Conservation (phyloP, 352 stramenopile genomes). For the Pythium rishiriense region DNA sequence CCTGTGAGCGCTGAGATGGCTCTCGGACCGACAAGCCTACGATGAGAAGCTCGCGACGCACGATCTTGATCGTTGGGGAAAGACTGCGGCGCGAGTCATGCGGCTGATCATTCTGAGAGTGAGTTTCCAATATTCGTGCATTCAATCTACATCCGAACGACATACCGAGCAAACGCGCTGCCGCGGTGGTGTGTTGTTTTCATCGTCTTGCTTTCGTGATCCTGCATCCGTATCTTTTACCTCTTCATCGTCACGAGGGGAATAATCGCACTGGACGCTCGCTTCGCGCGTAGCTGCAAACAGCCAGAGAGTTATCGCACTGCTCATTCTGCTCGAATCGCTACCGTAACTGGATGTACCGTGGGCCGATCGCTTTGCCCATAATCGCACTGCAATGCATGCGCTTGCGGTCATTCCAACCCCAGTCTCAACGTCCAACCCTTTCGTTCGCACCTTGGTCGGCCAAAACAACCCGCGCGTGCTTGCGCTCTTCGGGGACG, state of each 20-base stretch:
- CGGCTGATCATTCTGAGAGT: not conserved
- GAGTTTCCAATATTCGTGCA: not conserved
- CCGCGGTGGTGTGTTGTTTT: not conserved
- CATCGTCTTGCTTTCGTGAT: not conserved
- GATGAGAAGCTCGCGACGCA: conserved; percentile 22
- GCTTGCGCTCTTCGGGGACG: conserved; percentile 1
- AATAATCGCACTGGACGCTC: conserved; percentile 20
- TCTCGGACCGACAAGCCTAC: no score
- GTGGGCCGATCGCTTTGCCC: conserved; percentile 10
- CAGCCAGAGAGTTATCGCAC: not conserved
- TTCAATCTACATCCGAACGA: not conserved
- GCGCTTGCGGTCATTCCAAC: not conserved
- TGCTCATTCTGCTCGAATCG: not conserved
- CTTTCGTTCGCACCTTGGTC: conserved; percentile 11
- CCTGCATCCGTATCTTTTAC: not conserved
- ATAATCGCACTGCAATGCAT: not conserved
- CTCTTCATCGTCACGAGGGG: not conserved
- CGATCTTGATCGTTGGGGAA: conserved; percentile 25
- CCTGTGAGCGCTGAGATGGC: no score
- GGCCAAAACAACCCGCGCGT: conserved; percentile 16
- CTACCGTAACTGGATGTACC: no score
- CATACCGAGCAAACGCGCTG: not conserved
- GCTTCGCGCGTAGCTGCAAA: conserved; percentile 1
- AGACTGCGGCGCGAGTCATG: conserved; percentile 21
- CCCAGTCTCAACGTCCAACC: no score